Evolutionary conservation across 164 flowering plant genomes (phyloP).

Genomic region (Chimonanthus salicifolius): DNA sequence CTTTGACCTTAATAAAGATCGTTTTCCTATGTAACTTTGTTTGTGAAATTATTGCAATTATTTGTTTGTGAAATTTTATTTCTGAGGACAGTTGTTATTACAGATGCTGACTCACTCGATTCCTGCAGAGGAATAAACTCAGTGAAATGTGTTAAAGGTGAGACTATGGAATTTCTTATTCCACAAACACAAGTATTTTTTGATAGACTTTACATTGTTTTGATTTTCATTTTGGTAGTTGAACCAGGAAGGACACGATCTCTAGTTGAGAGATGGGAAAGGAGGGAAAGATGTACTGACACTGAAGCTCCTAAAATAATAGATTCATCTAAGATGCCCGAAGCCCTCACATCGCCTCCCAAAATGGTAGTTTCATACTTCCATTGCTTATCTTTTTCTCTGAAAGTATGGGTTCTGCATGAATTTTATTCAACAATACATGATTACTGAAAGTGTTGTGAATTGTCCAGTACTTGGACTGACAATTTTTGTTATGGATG

Average conservation of each 20-base stretch:
- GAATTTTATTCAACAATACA: slow-evolving; percentile 1
- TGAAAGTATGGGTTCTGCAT: background rate
- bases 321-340: slow-evolving; percentile 12
- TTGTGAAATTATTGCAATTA: background rate
- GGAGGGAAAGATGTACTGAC: slow-evolving; percentile 33
- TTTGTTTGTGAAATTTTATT: background rate
- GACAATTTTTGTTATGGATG: no score
- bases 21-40: no score
- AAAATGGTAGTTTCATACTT: slow-evolving; percentile 17
- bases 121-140: slow-evolving; percentile 24
- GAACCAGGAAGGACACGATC: slow-evolving; percentile 79
- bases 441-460: background rate
- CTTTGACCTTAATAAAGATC: no score
- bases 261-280: slow-evolving; percentile 86
- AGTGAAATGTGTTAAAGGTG: slow-evolving; percentile 58
- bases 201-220: slow-evolving; percentile 8
- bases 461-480: background rate
- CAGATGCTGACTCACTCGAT: slow-evolving; percentile 37
- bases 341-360: slow-evolving; percentile 19
- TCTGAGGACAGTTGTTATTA: slow-evolving; percentile 8
- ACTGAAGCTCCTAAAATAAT: slow-evolving; percentile 28
- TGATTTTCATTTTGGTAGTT: slow-evolving; percentile 32
- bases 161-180: background rate
- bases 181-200: background rate
- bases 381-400: background rate